Evolutionary conservation across 2,329 filamentous ascomycete species (phyloP), one percentile per base, ranked within the genome.

Genomic region (Trichoderma sp.): DNA sequence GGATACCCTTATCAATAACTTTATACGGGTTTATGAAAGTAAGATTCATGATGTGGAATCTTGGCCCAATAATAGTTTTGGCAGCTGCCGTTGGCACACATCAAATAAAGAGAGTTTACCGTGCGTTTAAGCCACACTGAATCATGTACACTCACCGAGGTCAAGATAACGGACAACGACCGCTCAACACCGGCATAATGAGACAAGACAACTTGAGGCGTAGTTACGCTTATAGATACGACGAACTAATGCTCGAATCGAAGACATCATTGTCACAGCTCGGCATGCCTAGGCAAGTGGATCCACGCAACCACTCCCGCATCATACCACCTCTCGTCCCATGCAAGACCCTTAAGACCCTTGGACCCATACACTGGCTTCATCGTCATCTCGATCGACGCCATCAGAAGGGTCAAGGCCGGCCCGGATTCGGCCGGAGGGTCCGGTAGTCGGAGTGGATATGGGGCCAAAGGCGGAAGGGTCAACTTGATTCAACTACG

Each of bases 321-420:
- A 60, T 71, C 67, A 71, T 71, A 16, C 67, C 67, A 71, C 67
- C 53, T 29, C 38, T 72, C 69, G 41, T 72, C 41, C 69, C 69
- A 72, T 56, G 69, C 63, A 38, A 45, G 68, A 63, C 56, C 68
- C 56, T 50, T 24, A 60, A 45, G 53, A 59, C 24, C 53, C 53
- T 29, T 59, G 16, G 67, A 62, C 67, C 33, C 66, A 33, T 14
- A 16, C n/a, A n/a, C 66, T 24, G 66, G 66, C 12, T 21, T 18
- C n/a, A 56, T 68, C 45, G 65, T 38, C 65, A 68, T 35, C 12
- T 56, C 50, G 66, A 68, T 59, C 66, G 66, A 50, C 29, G n/a
- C n/a, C 31, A 50, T 16, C 11, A 35, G 56, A 69, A 69, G 53
- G 67, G 18, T 27, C 35, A 31, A 38, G 6, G 35, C 29, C 69